Base-by-base conservation (phyloP, 805 yeast genomes). In the Kodamaea fukazawae region DNA sequence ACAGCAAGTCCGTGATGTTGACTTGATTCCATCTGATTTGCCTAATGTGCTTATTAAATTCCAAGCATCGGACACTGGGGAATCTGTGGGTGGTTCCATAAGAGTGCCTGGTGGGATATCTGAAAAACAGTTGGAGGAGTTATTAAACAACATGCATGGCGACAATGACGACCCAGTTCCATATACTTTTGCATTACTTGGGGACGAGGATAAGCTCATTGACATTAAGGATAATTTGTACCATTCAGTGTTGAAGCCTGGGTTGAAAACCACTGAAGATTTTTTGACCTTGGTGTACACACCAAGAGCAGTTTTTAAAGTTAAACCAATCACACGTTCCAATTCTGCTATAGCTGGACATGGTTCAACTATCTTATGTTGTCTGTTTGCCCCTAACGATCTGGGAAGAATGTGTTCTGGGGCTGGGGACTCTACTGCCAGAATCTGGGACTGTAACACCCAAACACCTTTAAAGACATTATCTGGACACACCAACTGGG, bases 401-500 rank as follows among this genome's bases (percentile, higher is more conserved):
- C 78, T 91, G 12, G 74, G 90, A 2, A 71, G 86, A 50, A 80
- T 90, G 83, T 93, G 86, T 29, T 85, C 97, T 0, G 99, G 99
- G 27, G 87, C 96, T 4, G 99, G 99, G 32, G 99, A 93, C 62
- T 78, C 83, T 27, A 90, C 98, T 7, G 97, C 98, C 2, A 73
- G 98, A 57, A 77, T 91, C 34, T 93, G 99, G 99, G 97, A 90
- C 63, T 86, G 96, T 61, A 83, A 88, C 53, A 90, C 98, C 0
- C 93, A 87, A 50, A 93, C 99, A 0, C 96, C 96, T 7, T 68
- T 82, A 55, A 75, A 79, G 45, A 86, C 95, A 0, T 66, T 93
- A 38, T 55, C 71, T 4, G 98, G 98, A 1, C 99, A 93, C 55
- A 68, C 78, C 8, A 88, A 90, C 65, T 93, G 97, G 96, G 98